These are phyloP conservation scores for Stellera chamaejasme DNA, from an alignment of 345 rosid species.

Conservation along the genomic window DNA sequence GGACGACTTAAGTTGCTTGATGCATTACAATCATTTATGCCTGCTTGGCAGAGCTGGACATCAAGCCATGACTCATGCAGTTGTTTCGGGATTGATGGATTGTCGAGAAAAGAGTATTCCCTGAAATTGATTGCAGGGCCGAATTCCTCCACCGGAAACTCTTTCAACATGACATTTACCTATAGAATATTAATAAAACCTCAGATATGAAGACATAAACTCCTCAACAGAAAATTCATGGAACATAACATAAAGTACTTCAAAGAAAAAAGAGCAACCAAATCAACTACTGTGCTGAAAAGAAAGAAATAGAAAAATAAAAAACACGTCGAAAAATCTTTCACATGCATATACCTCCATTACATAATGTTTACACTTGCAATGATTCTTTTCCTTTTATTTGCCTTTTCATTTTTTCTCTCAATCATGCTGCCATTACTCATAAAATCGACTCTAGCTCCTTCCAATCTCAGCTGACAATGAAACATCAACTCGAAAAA, in stretches of 20 bases:
- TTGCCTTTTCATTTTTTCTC: too few species aligned
- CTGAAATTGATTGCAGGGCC: slow-evolving; percentile 73
- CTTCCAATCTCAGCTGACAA: too few species aligned
- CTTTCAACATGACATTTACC: slow-evolving; percentile 77
- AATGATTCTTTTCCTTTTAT: too few species aligned
- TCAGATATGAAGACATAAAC: slow-evolving; percentile 3
- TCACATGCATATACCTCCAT: too few species aligned
- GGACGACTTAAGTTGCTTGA: slow-evolving; percentile 39
- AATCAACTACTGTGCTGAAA: too few species aligned
- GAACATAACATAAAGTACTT: background rate
- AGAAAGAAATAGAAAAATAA: too few species aligned
- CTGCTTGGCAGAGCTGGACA: slow-evolving; percentile 83
- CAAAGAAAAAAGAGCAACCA: too few species aligned
- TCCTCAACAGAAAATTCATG: background rate
- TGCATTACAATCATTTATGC: slow-evolving; percentile 46
- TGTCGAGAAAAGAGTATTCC: slow-evolving; percentile 80
- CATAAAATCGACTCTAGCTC: too few species aligned
- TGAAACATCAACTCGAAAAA: too few species aligned
- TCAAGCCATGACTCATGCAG: slow-evolving; percentile 91
- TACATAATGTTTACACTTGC: too few species aligned
- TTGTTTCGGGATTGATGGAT: slow-evolving; percentile 69
- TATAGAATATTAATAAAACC: slow-evolving; percentile 23
- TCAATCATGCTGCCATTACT: too few species aligned
- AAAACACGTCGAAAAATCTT: too few species aligned
- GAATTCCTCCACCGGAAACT: slow-evolving; percentile 67